Conservation (phyloP, 1,139 yeast genomes). For the Zygosaccharomyces sapae region DNA sequence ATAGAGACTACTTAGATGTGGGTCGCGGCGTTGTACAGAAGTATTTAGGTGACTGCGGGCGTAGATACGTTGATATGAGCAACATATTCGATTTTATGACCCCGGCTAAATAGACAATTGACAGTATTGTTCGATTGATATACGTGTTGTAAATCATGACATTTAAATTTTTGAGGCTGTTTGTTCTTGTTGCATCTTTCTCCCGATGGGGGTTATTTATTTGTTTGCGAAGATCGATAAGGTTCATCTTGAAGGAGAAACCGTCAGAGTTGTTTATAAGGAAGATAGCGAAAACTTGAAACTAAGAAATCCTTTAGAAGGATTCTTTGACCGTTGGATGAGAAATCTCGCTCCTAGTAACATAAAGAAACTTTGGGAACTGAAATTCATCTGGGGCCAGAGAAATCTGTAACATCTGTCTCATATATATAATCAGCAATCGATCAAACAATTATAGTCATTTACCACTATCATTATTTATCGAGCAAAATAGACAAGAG, state of each 20-base stretch:
- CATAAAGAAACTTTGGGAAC: neutral
- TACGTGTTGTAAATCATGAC: neutral
- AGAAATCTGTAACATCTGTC: neutral
- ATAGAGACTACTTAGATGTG: constrained; percentile 56
- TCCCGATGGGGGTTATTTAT: neutral
- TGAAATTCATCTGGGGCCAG: neutral
- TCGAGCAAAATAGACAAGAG: neutral
- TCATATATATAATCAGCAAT: neutral
- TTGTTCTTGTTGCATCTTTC: neutral
- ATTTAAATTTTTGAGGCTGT: neutral
- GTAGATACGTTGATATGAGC: constrained; percentile 87
- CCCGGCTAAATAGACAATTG: neutral
- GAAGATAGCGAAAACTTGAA: neutral
- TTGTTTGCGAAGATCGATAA: neutral
- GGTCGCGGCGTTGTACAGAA: constrained; percentile 63
- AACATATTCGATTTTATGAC: constrained; percentile 61
- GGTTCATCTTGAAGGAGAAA: neutral
- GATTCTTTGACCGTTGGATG: neutral
- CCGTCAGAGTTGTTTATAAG: neutral
- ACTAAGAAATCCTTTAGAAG: neutral
- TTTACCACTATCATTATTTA: neutral
- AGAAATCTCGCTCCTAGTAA: constrained; percentile 1
- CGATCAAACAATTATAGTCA: neutral
- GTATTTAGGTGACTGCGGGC: constrained; percentile 79
- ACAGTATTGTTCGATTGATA: neutral